Percentiles rank a stretch among this genome's conserved stretches.
Evolutionary conservation across 495 filamentous ascomycete genomes (phyloP).

Genomic region (Talaromyces stipitatus): DNA sequence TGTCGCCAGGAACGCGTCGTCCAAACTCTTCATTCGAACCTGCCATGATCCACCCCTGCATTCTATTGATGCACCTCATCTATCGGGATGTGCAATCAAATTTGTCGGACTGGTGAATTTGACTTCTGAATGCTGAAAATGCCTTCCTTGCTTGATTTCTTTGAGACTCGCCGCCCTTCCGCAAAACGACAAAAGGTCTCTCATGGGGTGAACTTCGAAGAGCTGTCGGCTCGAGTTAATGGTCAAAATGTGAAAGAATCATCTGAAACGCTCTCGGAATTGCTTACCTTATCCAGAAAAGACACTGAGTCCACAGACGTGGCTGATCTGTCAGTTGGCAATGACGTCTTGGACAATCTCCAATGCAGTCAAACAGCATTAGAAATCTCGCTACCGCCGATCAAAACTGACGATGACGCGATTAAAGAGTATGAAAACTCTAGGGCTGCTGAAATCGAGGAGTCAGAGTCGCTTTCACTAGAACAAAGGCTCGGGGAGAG

Average conservation of each 20-base stretch:
- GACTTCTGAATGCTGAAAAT: background rate
- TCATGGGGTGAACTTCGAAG: background rate
- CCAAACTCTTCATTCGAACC: background rate
- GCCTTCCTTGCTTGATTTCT: slow-evolving; percentile 37
- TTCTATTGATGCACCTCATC: background rate
- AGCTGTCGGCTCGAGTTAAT: background rate
- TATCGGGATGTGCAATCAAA: background rate
- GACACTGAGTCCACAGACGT: background rate
- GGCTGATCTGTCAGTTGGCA: background rate
- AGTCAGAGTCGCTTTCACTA: slow-evolving; percentile 25
- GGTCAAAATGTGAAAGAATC: background rate
- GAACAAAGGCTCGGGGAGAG: slow-evolving; percentile 44
- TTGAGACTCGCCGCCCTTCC: slow-evolving; percentile 28
- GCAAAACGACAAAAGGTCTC: slow-evolving; percentile 27
- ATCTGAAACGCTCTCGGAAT: background rate
- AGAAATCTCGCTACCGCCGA: slow-evolving; percentile 64
- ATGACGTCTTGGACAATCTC: background rate
- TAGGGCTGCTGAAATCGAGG: slow-evolving; percentile 26
- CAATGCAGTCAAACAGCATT: slow-evolving; percentile 53
- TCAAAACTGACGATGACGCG: slow-evolving; percentile 60
- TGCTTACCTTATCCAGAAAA: background rate
- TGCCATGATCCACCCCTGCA: background rate
- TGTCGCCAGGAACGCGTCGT: background rate
- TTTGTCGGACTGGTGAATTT: background rate
- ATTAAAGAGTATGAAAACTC: slow-evolving; percentile 74